Evolutionary conservation across 2,329 filamentous ascomycete species (phyloP).

Genomic region (Scedosporium aurantiacum): DNA sequence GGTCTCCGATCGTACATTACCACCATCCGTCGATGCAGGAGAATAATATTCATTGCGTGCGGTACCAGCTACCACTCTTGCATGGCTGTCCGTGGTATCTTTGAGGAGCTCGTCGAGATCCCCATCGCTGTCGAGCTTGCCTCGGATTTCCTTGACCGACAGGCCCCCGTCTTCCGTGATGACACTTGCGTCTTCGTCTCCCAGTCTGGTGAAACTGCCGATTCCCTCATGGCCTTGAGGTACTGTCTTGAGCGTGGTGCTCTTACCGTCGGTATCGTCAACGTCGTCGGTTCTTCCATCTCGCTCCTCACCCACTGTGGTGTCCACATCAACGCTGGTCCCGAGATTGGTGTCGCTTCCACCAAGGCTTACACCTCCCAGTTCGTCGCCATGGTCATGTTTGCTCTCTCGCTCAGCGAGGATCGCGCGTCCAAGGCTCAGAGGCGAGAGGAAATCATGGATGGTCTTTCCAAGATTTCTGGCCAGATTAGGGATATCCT

Average conservation of each 20-base stretch:
- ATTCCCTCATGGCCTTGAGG: constrained; percentile 90
- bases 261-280: constrained; percentile 94
- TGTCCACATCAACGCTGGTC: constrained; percentile 98
- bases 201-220: constrained; percentile 95
- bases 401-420: constrained; percentile 89
- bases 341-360: constrained; percentile 96
- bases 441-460: constrained; percentile 91
- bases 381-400: constrained; percentile 99
- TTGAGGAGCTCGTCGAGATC: constrained; percentile 96
- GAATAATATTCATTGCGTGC: constrained; percentile 98
- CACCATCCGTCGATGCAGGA: constrained; percentile 90
- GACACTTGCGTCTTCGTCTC: constrained; percentile 99
- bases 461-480: constrained; percentile 78
- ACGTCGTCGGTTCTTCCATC: constrained; percentile 96
- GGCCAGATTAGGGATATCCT: constrained; percentile 87
- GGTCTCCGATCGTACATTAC: constrained; percentile 92
- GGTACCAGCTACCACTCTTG: constrained; percentile 98
- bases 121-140: constrained; percentile 94
- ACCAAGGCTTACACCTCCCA: constrained; percentile 99
- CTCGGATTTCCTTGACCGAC: constrained; percentile 93
- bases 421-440: constrained; percentile 90
- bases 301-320: constrained; percentile 98
- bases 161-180: constrained; percentile 97
- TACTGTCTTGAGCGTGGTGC: constrained; percentile 98
- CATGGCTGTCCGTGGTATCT: constrained; percentile 96